Conservation (phyloP, 345 rosid genomes). For the Acer campestre region DNA sequence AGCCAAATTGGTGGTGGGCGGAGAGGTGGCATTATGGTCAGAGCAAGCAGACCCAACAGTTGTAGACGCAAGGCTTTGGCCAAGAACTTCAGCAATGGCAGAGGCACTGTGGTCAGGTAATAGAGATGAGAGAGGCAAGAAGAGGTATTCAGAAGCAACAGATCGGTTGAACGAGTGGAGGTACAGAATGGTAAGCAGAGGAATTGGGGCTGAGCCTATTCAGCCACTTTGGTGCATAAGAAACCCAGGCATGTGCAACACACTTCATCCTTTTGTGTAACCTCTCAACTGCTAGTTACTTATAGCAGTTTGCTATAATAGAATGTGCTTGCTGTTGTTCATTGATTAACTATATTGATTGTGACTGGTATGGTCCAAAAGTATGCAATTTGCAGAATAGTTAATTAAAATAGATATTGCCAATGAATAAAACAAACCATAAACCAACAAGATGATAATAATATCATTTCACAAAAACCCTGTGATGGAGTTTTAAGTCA, state of each 20-base stretch:
- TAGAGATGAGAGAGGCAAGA: conserved; percentile 58
- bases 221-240: conserved; percentile 86
- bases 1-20: conserved; percentile 74
- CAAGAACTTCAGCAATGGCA: conserved; percentile 78
- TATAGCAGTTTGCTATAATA: too few relatives aligned
- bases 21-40: conserved; percentile 95
- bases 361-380: too few relatives aligned
- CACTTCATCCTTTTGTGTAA: conserved; percentile 29
- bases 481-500: too few relatives aligned
- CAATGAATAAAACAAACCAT: too few relatives aligned
- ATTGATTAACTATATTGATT: background rate
- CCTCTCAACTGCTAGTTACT: too few relatives aligned
- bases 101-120: conserved; percentile 92
- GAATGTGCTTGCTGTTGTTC: background rate
- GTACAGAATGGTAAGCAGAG: conserved; percentile 80
- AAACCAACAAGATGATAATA: too few relatives aligned
- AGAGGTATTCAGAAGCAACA: conserved; percentile 68
- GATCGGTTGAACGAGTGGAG: conserved; percentile 87
- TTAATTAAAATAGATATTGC: too few relatives aligned
- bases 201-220: conserved; percentile 78
- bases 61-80: conserved; percentile 76
- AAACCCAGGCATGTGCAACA: conserved; percentile 89
- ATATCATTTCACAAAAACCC: too few relatives aligned
- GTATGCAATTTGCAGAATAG: too few relatives aligned
- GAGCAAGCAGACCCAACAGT: conserved; percentile 80